Conservation (phyloP, 768 basidiomycete species). For the Kwoniella sp. region DNA sequence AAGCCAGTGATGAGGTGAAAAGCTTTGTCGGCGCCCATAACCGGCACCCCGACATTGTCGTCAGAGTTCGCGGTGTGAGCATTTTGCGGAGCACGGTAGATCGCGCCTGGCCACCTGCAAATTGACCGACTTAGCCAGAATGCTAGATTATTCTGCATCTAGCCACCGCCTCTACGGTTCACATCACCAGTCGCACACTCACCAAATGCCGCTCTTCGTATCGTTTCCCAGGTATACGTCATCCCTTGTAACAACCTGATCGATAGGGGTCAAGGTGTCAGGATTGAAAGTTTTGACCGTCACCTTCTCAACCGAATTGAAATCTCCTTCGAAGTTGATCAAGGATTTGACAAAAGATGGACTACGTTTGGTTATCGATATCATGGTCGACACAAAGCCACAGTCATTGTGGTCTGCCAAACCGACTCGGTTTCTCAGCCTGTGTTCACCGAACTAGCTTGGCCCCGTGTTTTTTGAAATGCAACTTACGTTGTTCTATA, state of each 20-base stretch:
- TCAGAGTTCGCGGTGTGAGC: neutral
- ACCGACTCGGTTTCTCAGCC: neutral
- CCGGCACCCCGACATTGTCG: neutral
- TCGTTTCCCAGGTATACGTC: neutral
- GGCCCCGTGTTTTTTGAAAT: neutral
- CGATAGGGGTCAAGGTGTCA: neutral
- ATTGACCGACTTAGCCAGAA: no score
- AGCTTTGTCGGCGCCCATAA: neutral
- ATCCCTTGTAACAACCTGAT: neutral
- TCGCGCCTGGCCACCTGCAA: constrained; percentile 1
- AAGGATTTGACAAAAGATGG: neutral
- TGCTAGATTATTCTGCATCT: no score
- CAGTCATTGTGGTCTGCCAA: neutral
- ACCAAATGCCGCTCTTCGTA: neutral
- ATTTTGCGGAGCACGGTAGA: neutral
- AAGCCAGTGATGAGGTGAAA: neutral
- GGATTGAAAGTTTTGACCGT: neutral
- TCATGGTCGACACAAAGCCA: neutral
- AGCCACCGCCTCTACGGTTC: no score
- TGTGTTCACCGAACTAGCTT: neutral
- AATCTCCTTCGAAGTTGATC: neutral
- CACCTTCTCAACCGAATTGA: neutral
- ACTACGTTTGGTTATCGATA: neutral
- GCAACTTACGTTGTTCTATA: neutral
- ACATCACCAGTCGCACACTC: neutral